Conservation (phyloP, 2,329 filamentous ascomycete genomes). For the Rutstroemia sp. region DNA sequence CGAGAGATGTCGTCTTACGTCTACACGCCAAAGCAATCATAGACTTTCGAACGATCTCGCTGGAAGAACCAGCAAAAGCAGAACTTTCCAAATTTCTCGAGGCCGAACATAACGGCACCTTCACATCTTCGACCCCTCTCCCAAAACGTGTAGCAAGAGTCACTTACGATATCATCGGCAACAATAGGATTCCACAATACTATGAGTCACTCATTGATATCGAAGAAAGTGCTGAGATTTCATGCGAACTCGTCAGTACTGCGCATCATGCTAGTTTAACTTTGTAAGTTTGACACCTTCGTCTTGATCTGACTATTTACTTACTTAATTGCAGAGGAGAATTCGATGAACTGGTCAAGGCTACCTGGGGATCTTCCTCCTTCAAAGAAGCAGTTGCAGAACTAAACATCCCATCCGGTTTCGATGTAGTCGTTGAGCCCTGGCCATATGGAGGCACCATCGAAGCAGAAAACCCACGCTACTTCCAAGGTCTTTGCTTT, state of each 20-base stretch:
- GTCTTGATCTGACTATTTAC: neutral
- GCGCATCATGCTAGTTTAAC: slow-evolving; percentile 42
- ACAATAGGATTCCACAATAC: slow-evolving; percentile 44
- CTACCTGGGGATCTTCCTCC: neutral
- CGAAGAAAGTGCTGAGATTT: slow-evolving; percentile 33
- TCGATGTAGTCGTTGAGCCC: slow-evolving; percentile 44
- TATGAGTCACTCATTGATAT: slow-evolving; percentile 47
- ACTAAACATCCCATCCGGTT: slow-evolving; percentile 46
- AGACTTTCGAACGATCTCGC: slow-evolving; percentile 54
- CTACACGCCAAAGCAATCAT: slow-evolving; percentile 35
- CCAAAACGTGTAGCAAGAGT: slow-evolving; percentile 45
- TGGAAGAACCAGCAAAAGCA: slow-evolving; percentile 46
- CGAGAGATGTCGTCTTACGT: slow-evolving; percentile 37
- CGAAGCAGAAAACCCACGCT: slow-evolving; percentile 38
- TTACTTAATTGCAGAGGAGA: neutral
- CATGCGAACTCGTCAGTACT: slow-evolving; percentile 39
- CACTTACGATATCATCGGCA: slow-evolving; percentile 49
- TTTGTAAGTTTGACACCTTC: slow-evolving; percentile 30
- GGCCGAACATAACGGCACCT: slow-evolving; percentile 35
- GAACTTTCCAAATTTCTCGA: slow-evolving; percentile 42
- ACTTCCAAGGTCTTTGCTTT: slow-evolving; percentile 48
- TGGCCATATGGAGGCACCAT: slow-evolving; percentile 46
- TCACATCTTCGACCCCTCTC: slow-evolving; percentile 30
- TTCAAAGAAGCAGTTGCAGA: slow-evolving; percentile 1
- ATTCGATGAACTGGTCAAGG: neutral